These are phyloP conservation scores for Rhizopus stolonifer DNA, from an alignment of 371 early-diverging fungal species.

Conservation along the genomic window DNA sequence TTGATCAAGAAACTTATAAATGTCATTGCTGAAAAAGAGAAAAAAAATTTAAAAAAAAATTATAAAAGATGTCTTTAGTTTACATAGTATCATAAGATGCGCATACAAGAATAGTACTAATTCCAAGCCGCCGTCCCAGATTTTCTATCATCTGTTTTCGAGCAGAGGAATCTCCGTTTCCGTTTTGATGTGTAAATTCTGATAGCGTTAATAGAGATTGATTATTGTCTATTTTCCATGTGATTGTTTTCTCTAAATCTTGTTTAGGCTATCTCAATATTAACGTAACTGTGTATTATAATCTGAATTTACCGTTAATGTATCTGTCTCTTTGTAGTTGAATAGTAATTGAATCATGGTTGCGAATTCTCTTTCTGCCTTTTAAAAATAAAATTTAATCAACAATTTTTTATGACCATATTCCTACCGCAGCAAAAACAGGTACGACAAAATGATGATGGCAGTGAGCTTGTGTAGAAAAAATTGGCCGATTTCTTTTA, in stretches of 20 bases:
- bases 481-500: background rate
- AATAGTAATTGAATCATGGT: constrained; percentile 17
- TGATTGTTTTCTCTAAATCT: constrained; percentile 21
- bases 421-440: constrained; percentile 17
- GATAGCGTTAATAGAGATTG: constrained; percentile 17
- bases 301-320: constrained; percentile 12
- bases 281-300: no score
- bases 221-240: constrained; percentile 17
- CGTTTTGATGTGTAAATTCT: constrained; percentile 12
- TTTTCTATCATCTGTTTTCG: background rate
- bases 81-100: constrained; percentile 20
- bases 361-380: constrained; percentile 19
- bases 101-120: constrained; percentile 17
- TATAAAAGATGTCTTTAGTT: background rate
- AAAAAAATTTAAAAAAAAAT: no score
- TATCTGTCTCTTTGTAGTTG: constrained; percentile 6
- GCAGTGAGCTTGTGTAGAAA: constrained; percentile 4
- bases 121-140: constrained; percentile 20
- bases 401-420: background rate
- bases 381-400: background rate
- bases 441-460: constrained; percentile 21
- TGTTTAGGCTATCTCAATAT: constrained; percentile 14
- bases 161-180: background rate
- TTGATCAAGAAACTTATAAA: no score
- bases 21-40: no score